A percentile compares a stretch with the other conserved stretches of the same genome.
Conservation (phyloP, 768 basidiomycete genomes). For the Mycena belliarum region DNA sequence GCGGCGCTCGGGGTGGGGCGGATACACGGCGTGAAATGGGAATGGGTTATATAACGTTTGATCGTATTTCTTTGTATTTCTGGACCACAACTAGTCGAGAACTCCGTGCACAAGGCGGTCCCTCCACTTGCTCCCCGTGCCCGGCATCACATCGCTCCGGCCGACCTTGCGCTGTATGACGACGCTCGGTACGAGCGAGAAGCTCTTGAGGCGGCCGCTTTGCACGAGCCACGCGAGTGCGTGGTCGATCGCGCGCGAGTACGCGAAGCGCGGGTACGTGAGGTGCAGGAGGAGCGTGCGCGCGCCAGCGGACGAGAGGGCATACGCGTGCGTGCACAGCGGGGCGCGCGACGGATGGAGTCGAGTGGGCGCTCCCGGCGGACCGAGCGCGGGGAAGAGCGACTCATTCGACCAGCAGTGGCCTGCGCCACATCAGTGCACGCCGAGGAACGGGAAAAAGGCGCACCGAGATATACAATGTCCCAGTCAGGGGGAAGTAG, state of each 20-base stretch:
- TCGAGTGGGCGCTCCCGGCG: constrained; percentile 9
- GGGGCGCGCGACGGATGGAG: constrained; percentile 63
- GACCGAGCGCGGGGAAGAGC: constrained; percentile 37
- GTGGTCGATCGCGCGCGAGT: constrained; percentile 77
- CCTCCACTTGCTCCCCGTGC: neutral
- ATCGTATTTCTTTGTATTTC: no score
- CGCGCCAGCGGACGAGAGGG: constrained; percentile 59
- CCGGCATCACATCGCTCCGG: neutral
- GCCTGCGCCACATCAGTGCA: constrained; percentile 40
- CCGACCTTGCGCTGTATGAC: constrained; percentile 46
- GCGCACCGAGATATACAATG: constrained; percentile 13
- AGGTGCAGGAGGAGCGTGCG: constrained; percentile 61
- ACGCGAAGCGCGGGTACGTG: constrained; percentile 66
- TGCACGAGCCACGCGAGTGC: constrained; percentile 68
- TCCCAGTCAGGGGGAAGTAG: constrained; percentile 11
- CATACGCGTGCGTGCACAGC: constrained; percentile 76
- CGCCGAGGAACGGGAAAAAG: neutral
- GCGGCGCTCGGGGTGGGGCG: neutral
- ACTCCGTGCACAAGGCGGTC: neutral
- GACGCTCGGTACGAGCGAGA: constrained; percentile 67
- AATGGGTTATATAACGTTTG: no score
- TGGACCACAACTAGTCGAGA: neutral
- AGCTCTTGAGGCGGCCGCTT: constrained; percentile 55
- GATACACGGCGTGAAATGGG: constrained; percentile 5
- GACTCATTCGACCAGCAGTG: constrained; percentile 82